Conservation (phyloP, 2,329 filamentous ascomycete species). For the Fusarium pilosicola region DNA sequence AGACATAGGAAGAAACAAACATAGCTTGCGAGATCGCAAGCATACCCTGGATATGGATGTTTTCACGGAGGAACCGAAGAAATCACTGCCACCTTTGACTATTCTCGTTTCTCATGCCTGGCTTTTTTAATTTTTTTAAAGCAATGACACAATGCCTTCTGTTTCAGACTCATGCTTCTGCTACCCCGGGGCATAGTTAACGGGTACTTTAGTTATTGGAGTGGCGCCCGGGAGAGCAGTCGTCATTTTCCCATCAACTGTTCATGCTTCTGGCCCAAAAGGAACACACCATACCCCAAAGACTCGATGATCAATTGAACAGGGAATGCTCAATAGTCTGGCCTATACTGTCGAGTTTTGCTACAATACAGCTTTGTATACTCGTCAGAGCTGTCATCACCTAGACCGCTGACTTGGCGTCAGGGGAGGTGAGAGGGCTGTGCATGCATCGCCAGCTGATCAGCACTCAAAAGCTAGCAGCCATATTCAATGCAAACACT, state of each 20-base stretch:
- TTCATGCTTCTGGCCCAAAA: not conserved
- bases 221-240: conserved; percentile 8
- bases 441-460: conserved; percentile 33
- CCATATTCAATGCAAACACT: not conserved
- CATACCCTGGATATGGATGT: conserved; percentile 2
- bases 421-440: conserved; percentile 27
- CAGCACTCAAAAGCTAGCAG: conserved; percentile 18
- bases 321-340: conserved; percentile 21
- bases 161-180: not conserved
- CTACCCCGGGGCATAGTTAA: not conserved
- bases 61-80: not conserved
- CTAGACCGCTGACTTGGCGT: conserved; percentile 18
- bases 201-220: not conserved
- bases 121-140: not conserved
- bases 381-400: not conserved
- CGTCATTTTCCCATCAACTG: conserved; percentile 9
- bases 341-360: not conserved
- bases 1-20: not conserved
- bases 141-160: conserved; percentile 3
- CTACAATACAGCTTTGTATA: not conserved
- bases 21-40: conserved; percentile 1
- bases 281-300: conserved; percentile 1
- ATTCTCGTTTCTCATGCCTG: not conserved
- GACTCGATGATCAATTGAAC: not conserved
- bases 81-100: not conserved